These are phyloP conservation scores for Potentilla sterilis DNA, from an alignment of 306 rosid species.

Conservation along the genomic window DNA sequence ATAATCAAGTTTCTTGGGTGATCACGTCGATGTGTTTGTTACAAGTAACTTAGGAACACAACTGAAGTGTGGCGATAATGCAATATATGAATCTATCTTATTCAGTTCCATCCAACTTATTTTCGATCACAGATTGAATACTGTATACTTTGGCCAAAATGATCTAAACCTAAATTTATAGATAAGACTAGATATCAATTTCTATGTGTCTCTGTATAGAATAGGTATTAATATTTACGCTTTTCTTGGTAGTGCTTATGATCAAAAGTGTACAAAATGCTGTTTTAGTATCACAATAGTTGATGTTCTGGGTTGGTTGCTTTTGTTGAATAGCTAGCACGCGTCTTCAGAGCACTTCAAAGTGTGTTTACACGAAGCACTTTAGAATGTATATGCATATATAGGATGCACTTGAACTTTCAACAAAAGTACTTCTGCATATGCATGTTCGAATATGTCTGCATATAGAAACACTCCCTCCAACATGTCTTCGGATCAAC, in stretches of 20 bases:
- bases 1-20: neutral
- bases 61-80: neutral
- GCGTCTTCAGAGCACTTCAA: constrained; percentile 3
- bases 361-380: neutral
- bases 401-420: neutral
- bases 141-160: neutral
- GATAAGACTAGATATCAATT: neutral
- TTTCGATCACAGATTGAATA: neutral
- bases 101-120: neutral
- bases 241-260: constrained; percentile 1
- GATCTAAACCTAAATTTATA: neutral
- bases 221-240: neutral
- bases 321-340: neutral
- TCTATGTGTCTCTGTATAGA: neutral
- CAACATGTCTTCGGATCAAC: neutral
- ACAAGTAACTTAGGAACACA: neutral
- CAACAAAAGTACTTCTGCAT: neutral
- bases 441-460: too few relatives aligned
- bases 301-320: neutral
- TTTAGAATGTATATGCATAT: neutral
- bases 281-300: neutral
- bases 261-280: neutral
- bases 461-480: neutral
- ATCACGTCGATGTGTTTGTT: too few relatives aligned
- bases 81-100: neutral